A percentile compares a stretch with the other conserved stretches of the same genome.
Conservation (phyloP, 2,329 filamentous ascomycete genomes). For the Dactylonectria estremocensis region DNA sequence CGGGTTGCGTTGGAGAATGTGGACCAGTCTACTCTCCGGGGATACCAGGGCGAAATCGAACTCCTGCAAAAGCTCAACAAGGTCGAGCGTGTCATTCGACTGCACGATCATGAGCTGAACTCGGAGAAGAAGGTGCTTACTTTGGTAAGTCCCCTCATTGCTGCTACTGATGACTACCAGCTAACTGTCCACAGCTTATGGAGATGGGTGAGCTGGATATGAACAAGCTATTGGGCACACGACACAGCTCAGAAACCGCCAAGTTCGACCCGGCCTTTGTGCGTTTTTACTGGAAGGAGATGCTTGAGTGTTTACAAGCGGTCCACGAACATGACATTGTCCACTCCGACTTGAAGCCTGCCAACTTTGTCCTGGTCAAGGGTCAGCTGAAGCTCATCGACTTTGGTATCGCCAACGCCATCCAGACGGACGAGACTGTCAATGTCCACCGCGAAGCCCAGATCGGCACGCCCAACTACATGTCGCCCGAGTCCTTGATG, state of each 20-base stretch:
- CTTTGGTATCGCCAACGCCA: conserved; percentile 98
- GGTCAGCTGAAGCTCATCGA: conserved; percentile 96
- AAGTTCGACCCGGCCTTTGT: conserved; percentile 91
- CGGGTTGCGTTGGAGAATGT: conserved; percentile 91
- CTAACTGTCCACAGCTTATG: conserved; percentile 78
- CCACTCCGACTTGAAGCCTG: conserved; percentile 96
- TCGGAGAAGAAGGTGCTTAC: conserved; percentile 90
- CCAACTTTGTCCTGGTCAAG: conserved; percentile 94
- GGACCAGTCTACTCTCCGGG: conserved; percentile 85
- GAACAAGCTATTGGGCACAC: conserved; percentile 84
- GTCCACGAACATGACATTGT: conserved; percentile 94
- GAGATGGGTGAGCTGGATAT: conserved; percentile 97
- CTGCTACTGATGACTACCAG: neutral
- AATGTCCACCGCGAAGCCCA: conserved; percentile 98
- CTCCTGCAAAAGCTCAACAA: conserved; percentile 85
- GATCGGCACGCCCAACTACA: conserved; percentile 97
- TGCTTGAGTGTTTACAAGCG: conserved; percentile 94
- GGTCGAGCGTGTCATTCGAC: conserved; percentile 89
- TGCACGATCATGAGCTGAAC: conserved; percentile 95
- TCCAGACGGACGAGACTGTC: conserved; percentile 94
- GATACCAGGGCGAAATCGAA: conserved; percentile 97
- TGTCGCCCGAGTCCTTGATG: conserved; percentile 95
- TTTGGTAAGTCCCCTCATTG: conserved; percentile 71
- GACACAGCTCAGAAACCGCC: conserved; percentile 79
- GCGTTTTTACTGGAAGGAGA: conserved; percentile 99